These are phyloP conservation scores for Penicillium paxilli DNA, from an alignment of 495 filamentous ascomycete species.

Conservation along the genomic window DNA sequence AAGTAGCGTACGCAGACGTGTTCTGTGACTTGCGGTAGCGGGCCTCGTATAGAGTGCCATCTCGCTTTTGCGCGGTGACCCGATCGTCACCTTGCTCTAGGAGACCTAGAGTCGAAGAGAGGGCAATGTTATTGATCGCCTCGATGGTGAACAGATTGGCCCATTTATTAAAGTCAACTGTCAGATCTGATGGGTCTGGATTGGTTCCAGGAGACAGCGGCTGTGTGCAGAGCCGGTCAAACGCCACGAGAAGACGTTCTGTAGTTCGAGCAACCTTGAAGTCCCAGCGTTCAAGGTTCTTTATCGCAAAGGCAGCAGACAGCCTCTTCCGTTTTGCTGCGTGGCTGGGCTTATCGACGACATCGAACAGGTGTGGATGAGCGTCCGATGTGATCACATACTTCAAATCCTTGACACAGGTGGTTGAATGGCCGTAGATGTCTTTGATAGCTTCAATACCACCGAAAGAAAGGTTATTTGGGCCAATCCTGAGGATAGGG, in stretches of 20 bases:
- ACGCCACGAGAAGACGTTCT: conserved; percentile 21
- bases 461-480: conserved; percentile 46
- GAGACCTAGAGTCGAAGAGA: conserved; percentile 37
- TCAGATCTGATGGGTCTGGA: conserved; percentile 1
- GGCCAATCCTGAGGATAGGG: conserved; percentile 45
- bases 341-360: conserved; percentile 35
- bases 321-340: conserved; percentile 40
- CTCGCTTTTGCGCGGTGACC: conserved; percentile 23
- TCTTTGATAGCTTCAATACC: conserved; percentile 41
- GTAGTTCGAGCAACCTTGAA: conserved; percentile 45
- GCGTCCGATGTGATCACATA: conserved; percentile 38
- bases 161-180: conserved; percentile 35
- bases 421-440: conserved; percentile 51
- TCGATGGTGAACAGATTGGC: conserved; percentile 32
- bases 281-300: conserved; percentile 49
- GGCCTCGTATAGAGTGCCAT: conserved; percentile 28
- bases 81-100: conserved; percentile 40
- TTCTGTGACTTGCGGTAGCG: conserved; percentile 17
- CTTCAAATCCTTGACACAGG: conserved; percentile 41
- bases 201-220: conserved; percentile 7
- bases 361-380: conserved; percentile 39
- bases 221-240: conserved; percentile 20
- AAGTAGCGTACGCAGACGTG: conserved; percentile 5
- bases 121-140: conserved; percentile 46
- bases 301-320: conserved; percentile 45